Evolutionary conservation across 306 rosid species (phyloP).

Genomic region (Urtica urens): DNA sequence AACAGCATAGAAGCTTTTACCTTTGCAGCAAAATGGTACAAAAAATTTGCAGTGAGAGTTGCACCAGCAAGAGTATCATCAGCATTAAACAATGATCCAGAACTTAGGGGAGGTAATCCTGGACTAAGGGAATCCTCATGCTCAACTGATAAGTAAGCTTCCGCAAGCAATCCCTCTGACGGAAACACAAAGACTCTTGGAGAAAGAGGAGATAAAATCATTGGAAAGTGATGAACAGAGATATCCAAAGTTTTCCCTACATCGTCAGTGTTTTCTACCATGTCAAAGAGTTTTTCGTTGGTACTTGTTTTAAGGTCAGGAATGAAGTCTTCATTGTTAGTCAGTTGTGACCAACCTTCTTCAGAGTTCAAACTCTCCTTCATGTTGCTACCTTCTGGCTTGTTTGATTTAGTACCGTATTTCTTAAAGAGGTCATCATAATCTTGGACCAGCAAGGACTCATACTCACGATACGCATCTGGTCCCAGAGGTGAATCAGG

Average conservation of each 20-base stretch:
- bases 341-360: conserved; percentile 42
- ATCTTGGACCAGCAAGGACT: conserved; percentile 84
- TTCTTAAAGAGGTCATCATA: conserved; percentile 71
- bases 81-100: conserved; percentile 60
- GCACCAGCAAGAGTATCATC: conserved; percentile 88
- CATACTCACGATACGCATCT: conserved; percentile 86
- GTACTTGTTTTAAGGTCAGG: conserved; percentile 39
- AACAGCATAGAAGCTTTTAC: conserved; percentile 28
- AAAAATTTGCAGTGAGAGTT: conserved; percentile 80
- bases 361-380: conserved; percentile 25
- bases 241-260: conserved; percentile 45
- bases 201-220: conserved; percentile 75
- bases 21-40: conserved; percentile 86
- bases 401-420: conserved; percentile 21
- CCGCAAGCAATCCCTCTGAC: conserved; percentile 75
- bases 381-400: conserved; percentile 23
- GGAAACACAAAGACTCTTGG: conserved; percentile 94
- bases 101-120: conserved; percentile 77
- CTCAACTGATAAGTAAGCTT: conserved; percentile 55
- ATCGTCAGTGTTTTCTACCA: conserved; percentile 34
- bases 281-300: conserved; percentile 42
- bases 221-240: conserved; percentile 84
- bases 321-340: conserved; percentile 36
- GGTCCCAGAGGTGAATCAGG: conserved; percentile 95
- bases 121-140: conserved; percentile 69